A percentile compares a stretch with the other conserved stretches of the same genome.
Evolutionary conservation across 2,329 filamentous ascomycete species (phyloP).

Genomic region (Chaetomium globosum): DNA sequence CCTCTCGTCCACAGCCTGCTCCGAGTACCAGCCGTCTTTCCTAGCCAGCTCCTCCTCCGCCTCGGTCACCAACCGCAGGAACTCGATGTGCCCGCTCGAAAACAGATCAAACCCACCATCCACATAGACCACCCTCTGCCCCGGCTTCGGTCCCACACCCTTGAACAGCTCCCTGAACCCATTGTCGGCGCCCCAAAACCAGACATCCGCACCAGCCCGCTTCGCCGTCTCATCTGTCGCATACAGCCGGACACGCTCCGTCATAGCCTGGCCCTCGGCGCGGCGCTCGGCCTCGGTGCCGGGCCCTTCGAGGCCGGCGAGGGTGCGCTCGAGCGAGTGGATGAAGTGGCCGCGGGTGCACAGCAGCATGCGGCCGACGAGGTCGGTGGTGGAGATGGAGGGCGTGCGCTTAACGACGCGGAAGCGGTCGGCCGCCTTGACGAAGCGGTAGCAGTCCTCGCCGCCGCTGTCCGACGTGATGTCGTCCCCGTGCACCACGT

Average conservation of each 20-base stretch:
- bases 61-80: slow-evolving; percentile 75
- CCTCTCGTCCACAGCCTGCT: slow-evolving; percentile 65
- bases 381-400: slow-evolving; percentile 93
- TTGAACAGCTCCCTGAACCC: slow-evolving; percentile 68
- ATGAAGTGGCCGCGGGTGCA: slow-evolving; percentile 96
- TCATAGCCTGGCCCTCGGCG: slow-evolving; percentile 67
- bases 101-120: slow-evolving; percentile 97
- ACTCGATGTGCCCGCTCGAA: slow-evolving; percentile 95
- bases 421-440: slow-evolving; percentile 91
- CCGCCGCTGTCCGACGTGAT: slow-evolving; percentile 93
- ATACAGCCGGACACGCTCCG: slow-evolving; percentile 78
- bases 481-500: slow-evolving; percentile 95
- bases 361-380: slow-evolving; percentile 96
- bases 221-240: slow-evolving; percentile 83
- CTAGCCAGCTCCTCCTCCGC: slow-evolving; percentile 71
- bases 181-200: slow-evolving; percentile 69
- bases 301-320: slow-evolving; percentile 72
- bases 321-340: slow-evolving; percentile 68
- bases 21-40: slow-evolving; percentile 72
- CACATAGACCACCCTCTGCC: slow-evolving; percentile 88
- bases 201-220: slow-evolving; percentile 78
- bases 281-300: slow-evolving; percentile 68
- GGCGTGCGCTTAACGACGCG: slow-evolving; percentile 96
- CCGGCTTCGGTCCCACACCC: slow-evolving; percentile 71
- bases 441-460: slow-evolving; percentile 96